Evolutionary conservation across 2,329 filamentous ascomycete genomes (phyloP), one percentile per base, ranked within the genome.

Genomic region (Trichophaea hybrida): DNA sequence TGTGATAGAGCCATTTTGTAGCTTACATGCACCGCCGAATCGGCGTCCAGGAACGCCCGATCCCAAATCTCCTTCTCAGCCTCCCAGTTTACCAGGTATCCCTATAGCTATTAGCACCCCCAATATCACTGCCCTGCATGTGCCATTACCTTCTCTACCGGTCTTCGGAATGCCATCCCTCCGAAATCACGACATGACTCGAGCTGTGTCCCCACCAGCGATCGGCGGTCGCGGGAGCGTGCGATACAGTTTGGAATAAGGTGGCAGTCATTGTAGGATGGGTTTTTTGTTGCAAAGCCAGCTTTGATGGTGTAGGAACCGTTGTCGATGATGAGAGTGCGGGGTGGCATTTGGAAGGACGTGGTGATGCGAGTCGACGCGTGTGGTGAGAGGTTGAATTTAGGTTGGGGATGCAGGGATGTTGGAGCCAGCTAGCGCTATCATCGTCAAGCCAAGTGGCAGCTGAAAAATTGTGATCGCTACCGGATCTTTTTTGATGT

Each of bases 81-180:
- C 72, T 98, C 93, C 93, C 93, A 98, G 70, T 91, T 96, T 62
- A 97, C 90, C 54, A 97, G 78, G 70, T 87, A 97, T 6, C 93
- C 93, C 24, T 24, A 72, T 68, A 54, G 5, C 54, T 24, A 24
- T 24, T 3, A 49, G 32, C 33, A 35, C 34, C 17, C 32, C 10
- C 31, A 1, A 13, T 40, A 12, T 12, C 6, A 17, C 40, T 24
- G 24, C 7, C 7, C 59, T 55, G 24, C 24, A 24, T 24, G 24
- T 24, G 24, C 24, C 24, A 24, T 24, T 24, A 24, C 24, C 57
- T 64, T 94, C 72, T 98, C 93, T 1, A 97, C 86, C 0, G 93
- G 93, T 0, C 91, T 78, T 1, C 91, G 81, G 69, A 96, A 95
- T 6, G 81, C 79, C 17, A 94, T 81, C 71, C 96, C 91, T 65